Conservation (phyloP, 352 stramenopile species). For the Globisporangium abappressorium region DNA sequence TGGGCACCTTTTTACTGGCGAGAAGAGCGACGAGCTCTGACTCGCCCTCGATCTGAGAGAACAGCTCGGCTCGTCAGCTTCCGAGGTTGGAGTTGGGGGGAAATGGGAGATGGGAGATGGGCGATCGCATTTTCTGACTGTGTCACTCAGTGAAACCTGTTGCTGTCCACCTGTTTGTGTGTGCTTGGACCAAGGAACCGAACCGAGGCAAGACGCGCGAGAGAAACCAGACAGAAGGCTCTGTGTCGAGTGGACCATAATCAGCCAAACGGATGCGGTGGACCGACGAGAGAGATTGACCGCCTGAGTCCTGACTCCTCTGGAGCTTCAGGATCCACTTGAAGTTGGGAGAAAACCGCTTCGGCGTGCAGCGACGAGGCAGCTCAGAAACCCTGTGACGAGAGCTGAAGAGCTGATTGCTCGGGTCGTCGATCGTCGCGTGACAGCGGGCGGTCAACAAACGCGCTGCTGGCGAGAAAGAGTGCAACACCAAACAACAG, state of each 20-base stretch:
- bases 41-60: neutral
- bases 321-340: constrained; percentile 7
- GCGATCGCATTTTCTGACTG: neutral
- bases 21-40: neutral
- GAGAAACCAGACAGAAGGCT: neutral
- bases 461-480: neutral
- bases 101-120: neutral
- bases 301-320: neutral
- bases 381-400: neutral
- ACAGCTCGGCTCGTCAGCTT: neutral
- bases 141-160: neutral
- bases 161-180: neutral
- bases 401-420: neutral
- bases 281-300: neutral
- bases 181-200: neutral
- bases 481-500: neutral
- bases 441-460: constrained; percentile 11
- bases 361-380: constrained; percentile 2
- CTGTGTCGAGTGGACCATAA: neutral
- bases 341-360: constrained; percentile 6
- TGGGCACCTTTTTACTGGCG: neutral
- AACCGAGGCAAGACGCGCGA: neutral
- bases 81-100: neutral
- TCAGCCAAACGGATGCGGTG: neutral
- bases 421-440: constrained; percentile 5